Evolutionary conservation across 192 early-diverging fungal species (phyloP).

Genomic region (Umbelopsis sp.): DNA sequence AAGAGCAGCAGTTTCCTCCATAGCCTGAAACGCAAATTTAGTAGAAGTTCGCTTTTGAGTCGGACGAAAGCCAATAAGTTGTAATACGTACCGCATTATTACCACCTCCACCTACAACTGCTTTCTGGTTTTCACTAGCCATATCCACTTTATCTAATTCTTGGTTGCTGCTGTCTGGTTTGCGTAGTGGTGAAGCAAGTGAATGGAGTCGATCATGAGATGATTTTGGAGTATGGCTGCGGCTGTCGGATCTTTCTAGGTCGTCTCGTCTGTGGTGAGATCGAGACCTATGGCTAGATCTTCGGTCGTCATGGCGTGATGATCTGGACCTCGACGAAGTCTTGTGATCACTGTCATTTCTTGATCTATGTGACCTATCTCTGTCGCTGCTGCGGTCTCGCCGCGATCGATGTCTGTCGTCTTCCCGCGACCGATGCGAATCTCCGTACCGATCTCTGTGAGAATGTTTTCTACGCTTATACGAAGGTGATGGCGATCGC

Average conservation of each 20-base stretch:
- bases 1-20: constrained; percentile 13
- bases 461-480: background rate
- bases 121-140: background rate
- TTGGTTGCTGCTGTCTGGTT: background rate
- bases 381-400: constrained; percentile 6
- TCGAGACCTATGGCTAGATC: constrained; percentile 13
- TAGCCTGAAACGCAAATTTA: background rate
- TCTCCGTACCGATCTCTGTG: constrained; percentile 11
- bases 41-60: too few relatives aligned
- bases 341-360: background rate
- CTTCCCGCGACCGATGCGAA: background rate
- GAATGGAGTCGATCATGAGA: constrained; percentile 7
- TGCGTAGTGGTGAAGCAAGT: background rate
- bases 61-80: too few relatives aligned
- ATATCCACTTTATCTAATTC: background rate
- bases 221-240: background rate
- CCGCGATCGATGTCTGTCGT: constrained; percentile 6
- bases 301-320: constrained; percentile 4
- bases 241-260: background rate
- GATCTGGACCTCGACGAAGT: background rate
- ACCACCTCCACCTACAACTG: background rate
- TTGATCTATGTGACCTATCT: constrained; percentile 5
- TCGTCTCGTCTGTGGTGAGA: constrained; percentile 4
- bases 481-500: background rate
- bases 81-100: background rate